These are phyloP conservation scores for Suillus cothurnatus DNA, from an alignment of 768 basidiomycete species.

Conservation along the genomic window DNA sequence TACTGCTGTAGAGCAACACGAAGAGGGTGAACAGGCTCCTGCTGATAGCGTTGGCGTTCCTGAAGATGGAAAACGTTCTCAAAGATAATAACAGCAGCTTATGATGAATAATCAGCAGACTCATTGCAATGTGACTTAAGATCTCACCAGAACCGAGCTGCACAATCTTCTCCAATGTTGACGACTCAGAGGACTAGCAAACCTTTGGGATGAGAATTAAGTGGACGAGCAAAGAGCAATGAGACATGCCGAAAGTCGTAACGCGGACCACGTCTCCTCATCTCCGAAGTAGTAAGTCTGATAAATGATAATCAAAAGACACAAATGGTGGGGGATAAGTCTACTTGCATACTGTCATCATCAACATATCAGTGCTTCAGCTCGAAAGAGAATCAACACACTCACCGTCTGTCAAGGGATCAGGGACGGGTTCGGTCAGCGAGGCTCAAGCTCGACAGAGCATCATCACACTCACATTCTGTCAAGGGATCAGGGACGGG, in stretches of 20 bases:
- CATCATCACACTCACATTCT: too few species aligned
- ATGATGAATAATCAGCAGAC: too few species aligned
- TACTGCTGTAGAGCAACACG: not conserved
- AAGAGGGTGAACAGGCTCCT: not conserved
- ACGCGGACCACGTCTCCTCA: not conserved
- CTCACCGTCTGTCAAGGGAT: too few species aligned
- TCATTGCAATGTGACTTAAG: not conserved
- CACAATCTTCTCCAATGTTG: not conserved
- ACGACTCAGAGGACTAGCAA: not conserved
- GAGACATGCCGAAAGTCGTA: not conserved
- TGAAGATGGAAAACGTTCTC: not conserved
- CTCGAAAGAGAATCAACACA: too few species aligned
- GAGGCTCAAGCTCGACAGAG: too few species aligned
- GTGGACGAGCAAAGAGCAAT: too few species aligned
- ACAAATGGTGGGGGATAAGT: too few species aligned
- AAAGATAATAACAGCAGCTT: not conserved
- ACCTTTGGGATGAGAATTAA: not conserved
- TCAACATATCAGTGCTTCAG: too few species aligned
- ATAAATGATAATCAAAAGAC: too few species aligned
- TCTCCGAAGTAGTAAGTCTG: not conserved
- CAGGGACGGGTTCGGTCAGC: too few species aligned
- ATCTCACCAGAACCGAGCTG: not conserved
- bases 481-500: too few species aligned
- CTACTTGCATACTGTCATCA: too few species aligned
- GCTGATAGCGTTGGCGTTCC: not conserved